Evolutionary conservation across 768 basidiomycete species (phyloP), one percentile per base, ranked within the genome.

Genomic region (Termitomyces sp.): DNA sequence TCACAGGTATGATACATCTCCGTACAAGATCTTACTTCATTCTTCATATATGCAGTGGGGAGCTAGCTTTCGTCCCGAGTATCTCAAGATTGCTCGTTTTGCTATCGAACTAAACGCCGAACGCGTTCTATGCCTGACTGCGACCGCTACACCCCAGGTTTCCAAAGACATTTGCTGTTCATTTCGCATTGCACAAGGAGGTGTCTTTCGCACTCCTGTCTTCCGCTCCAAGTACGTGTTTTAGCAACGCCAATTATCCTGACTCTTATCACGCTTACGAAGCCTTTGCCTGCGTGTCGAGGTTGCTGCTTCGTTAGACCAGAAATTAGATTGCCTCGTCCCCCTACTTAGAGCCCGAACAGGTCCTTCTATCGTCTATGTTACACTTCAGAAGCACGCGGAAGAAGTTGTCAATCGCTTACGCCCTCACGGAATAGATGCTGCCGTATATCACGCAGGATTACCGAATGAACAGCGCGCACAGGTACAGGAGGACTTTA

Each of bases 1-100:
- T 75, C 74, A 0, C 74, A 76, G 63, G 73, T 73, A 35, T 37
- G 58, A 37, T 12, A 21, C 19, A n/a, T 5, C 5, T 15, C 28
- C 21, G 8, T 41, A 51, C 3, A 12, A 15, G 43, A 30, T 35
- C 32, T 32, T 8, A 19, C n/a, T 12, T 37, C 42, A 46, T 24
- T 17, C 51, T 28, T 37, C 35, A 19, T 28, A 21, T 14, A 3
- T 45, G 17, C 34, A 60, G 59, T 60, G 59, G 59, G 59, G 59
- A 43, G 53, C 56, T 5, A 60, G 56, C 43, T 60, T 60, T 22
- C 56, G 59, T 3, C 59, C 59, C 1, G 59, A 60, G 41, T 60
- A 60, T 51, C 46, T 60, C 4, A 60, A 60, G 34, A 60, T 60
- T 21, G 56, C 59, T 15, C 59, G 59, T 21, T 60, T 60, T 52